Base-by-base conservation (phyloP, 805 yeast genomes). In the Cephaloascus albidus region DNA sequence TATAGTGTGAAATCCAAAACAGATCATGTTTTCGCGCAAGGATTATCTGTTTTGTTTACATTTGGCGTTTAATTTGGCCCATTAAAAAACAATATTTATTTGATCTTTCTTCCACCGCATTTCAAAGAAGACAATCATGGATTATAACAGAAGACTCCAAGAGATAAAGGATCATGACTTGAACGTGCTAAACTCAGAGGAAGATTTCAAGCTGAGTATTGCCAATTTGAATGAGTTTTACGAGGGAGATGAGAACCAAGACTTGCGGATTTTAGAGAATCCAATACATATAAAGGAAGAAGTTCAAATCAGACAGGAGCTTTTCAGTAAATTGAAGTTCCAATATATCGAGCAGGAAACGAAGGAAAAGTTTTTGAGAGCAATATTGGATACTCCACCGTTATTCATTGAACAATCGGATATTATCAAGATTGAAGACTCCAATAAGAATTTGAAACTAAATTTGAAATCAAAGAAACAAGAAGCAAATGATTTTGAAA, bases 311-410 rank as follows among this genome's bases (percentile, higher is more conserved):
- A 64, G 64, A 40, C 61, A 63, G 42, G 66, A 66, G 44, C 50
- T 69, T 19, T 72, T 74, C 42, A 68, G 72, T 15, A 70, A 79
- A 42, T 60, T 81, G 33, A 78, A 79, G 48, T 79, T 79, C 44
- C 71, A 78, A 40, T 83, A 78, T 50, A 53, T 81, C 33, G 90
- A 83, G 52, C 84, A 81, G 49, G 88, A 81, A 45, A 71, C 87
- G 3, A 74, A 83, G 44, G 85, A 81, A 45, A 72, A 74, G 53
- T 82, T 83, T 54, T 58, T 83, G 30, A 58, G 83, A 30, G 60
- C 64, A 20, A 58, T 82, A 8, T 59, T 76, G 10, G 63, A 57
- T 38, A 58, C 56, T 40, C 47, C 58, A 28, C 49, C 52, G 1
- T 38, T 43, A 28, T 44, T 48, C 23, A 50, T 63, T 14, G 58